These are phyloP conservation scores for Phaeosphaeria sp. DNA, from an alignment of 2,329 filamentous ascomycete species.

Conservation along the genomic window DNA sequence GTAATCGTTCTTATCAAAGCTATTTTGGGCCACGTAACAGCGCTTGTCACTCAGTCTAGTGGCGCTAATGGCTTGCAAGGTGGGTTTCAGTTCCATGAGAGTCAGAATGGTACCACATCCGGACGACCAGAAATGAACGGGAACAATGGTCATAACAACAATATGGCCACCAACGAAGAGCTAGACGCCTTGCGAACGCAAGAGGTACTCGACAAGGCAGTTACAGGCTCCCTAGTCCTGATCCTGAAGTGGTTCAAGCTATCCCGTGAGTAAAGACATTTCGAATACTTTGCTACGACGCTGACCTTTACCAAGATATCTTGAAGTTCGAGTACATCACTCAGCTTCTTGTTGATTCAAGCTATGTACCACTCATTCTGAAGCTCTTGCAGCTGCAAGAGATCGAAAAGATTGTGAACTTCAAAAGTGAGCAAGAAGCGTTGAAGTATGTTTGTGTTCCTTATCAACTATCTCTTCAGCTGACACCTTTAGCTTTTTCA, in stretches of 20 bases:
- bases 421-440: conserved; percentile 80
- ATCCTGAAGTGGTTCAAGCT: conserved; percentile 95
- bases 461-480: conserved; percentile 6
- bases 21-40: conserved; percentile 84
- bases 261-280: conserved; percentile 70
- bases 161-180: conserved; percentile 65
- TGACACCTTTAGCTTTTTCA: conserved; percentile 74
- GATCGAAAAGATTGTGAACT: conserved; percentile 86
- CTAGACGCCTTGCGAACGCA: conserved; percentile 80
- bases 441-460: conserved; percentile 65
- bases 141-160: conserved; percentile 35
- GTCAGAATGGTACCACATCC: conserved; percentile 47
- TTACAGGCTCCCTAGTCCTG: conserved; percentile 87
- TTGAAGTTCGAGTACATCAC: conserved; percentile 96
- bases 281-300: background rate
- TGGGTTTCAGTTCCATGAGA: conserved; percentile 51
- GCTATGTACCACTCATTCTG: conserved; percentile 89
- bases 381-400: conserved; percentile 96
- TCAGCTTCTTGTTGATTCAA: conserved; percentile 90
- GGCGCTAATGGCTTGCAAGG: conserved; percentile 59
- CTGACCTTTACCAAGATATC: conserved; percentile 65
- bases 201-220: conserved; percentile 89
- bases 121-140: conserved; percentile 41
- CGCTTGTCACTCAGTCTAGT: conserved; percentile 70
- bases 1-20: conserved; percentile 92